phyloP scores from a whole-genome alignment of 345 rosid species.

The Populus pruinosa region DNA sequence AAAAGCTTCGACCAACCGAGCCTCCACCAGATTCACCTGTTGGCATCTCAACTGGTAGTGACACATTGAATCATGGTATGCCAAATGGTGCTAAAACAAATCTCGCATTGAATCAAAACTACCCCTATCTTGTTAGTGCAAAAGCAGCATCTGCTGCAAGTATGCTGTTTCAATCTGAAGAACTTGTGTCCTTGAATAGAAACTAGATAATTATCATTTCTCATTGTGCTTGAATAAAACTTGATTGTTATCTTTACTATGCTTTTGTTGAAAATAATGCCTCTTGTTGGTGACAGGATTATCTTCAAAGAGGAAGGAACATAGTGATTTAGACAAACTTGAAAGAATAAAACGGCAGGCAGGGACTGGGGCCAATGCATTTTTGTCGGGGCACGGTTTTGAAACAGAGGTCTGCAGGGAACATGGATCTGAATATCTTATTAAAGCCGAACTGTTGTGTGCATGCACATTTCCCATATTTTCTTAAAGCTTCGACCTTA shows the following conservation, averaged over 20 bases:
- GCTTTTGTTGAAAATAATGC: constrained; percentile 6
- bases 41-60: not conserved
- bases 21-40: constrained; percentile 20
- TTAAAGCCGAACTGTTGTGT: not conserved
- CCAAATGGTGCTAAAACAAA: constrained; percentile 23
- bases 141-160: constrained; percentile 26
- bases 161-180: not conserved
- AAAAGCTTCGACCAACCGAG: constrained; percentile 36
- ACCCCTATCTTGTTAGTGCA: constrained; percentile 14
- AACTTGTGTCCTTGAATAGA: not conserved
- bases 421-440: not conserved
- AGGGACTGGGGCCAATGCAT: constrained; percentile 12
- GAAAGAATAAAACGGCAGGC: constrained; percentile 36
- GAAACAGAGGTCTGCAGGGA: too few relatives aligned
- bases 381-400: not conserved
- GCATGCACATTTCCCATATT: too few relatives aligned
- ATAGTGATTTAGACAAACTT: constrained; percentile 27
- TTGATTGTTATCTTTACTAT: not conserved
- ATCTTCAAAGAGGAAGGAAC: constrained; percentile 53
- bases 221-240: not conserved
- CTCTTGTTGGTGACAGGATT: constrained; percentile 37
- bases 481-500: not conserved
- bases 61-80: not conserved
- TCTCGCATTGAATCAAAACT: constrained; percentile 23
- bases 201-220: not conserved